Evolutionary conservation across 1,139 yeast species (phyloP).

Genomic region (Scheffersomyces lignicola): DNA sequence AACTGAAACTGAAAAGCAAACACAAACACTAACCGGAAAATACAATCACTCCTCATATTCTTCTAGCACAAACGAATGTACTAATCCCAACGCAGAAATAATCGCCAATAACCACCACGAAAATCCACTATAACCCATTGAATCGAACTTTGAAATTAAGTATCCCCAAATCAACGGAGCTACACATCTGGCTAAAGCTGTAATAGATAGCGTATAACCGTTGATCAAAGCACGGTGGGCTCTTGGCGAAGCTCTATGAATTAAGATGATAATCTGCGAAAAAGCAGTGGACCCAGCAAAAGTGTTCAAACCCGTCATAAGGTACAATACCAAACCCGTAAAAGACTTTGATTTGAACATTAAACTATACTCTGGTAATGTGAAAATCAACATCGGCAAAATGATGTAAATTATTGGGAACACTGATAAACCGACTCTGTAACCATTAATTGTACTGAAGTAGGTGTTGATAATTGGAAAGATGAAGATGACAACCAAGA

Average conservation of each 20-base stretch:
- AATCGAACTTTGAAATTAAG: slow-evolving; percentile 50
- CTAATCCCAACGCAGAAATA: neutral
- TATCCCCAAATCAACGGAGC: slow-evolving; percentile 63
- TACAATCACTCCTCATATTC: slow-evolving; percentile 1
- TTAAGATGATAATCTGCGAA: slow-evolving; percentile 45
- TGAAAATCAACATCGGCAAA: slow-evolving; percentile 52
- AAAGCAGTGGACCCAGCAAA: slow-evolving; percentile 42
- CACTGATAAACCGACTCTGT: slow-evolving; percentile 36
- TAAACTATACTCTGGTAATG: slow-evolving; percentile 33
- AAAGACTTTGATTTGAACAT: slow-evolving; percentile 22
- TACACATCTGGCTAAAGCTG: slow-evolving; percentile 56
- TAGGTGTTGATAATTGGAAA: slow-evolving; percentile 54
- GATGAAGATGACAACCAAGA: slow-evolving; percentile 46
- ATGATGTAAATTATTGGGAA: slow-evolving; percentile 51
- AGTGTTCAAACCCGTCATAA: slow-evolving; percentile 15
- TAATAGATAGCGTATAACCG: slow-evolving; percentile 47
- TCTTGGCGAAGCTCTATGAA: slow-evolving; percentile 50
- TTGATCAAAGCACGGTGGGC: slow-evolving; percentile 52
- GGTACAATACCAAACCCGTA: slow-evolving; percentile 21
- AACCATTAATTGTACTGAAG: slow-evolving; percentile 48
- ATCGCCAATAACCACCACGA: slow-evolving; percentile 40
- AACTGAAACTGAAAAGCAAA: neutral
- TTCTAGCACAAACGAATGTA: slow-evolving; percentile 1
- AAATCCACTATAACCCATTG: slow-evolving; percentile 39
- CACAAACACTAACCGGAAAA: slow-evolving; percentile 2